A percentile compares a stretch with the other conserved stretches of the same genome.
phyloP scores from a whole-genome alignment of 306 rosid species.

The Quillaja saponaria region DNA sequence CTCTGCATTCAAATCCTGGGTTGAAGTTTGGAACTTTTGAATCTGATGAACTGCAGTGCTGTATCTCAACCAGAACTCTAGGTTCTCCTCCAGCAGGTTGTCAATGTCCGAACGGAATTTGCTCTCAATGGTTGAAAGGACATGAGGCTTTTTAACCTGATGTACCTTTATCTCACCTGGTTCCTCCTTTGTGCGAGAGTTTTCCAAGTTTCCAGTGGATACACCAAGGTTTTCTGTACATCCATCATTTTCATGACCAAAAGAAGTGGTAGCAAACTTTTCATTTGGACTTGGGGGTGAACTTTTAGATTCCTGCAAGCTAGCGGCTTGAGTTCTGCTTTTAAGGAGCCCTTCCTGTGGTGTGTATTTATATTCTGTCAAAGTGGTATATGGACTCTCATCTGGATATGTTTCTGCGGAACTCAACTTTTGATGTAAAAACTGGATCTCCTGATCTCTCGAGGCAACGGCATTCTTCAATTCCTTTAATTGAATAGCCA shows the following conservation, averaged over 20 bases:
- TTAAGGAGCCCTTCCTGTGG: conserved; percentile 41
- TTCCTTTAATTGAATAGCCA: conserved; percentile 69
- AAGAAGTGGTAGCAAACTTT: conserved; percentile 22
- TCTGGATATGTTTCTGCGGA: conserved; percentile 33
- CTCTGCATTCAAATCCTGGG: conserved; percentile 67
- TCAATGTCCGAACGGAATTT: conserved; percentile 66
- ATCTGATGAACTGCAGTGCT: conserved; percentile 86
- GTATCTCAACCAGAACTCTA: conserved; percentile 89
- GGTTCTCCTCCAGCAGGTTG: conserved; percentile 64
- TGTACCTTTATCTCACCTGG: conserved; percentile 23
- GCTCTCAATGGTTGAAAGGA: conserved; percentile 53
- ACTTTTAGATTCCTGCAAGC: conserved; percentile 27
- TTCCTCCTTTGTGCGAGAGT: conserved; percentile 6
- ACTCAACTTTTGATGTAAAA: conserved; percentile 46
- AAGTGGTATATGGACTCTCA: conserved; percentile 39
- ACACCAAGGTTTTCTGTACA: conserved; percentile 18
- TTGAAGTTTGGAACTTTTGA: conserved; percentile 65
- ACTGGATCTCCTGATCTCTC: conserved; percentile 63
- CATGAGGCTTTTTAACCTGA: conserved; percentile 15
- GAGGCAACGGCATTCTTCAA: conserved; percentile 51
- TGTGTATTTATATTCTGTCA: conserved; percentile 46
- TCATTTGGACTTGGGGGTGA: conserved; percentile 33
- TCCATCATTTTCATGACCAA: conserved; percentile 23
- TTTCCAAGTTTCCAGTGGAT: conserved; percentile 28
- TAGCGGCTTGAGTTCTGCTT: conserved; percentile 33